A percentile compares a stretch with the other conserved stretches of the same genome.
Conservation (phyloP, 352 stramenopile genomes). For the Globisporangium irregulare region DNA sequence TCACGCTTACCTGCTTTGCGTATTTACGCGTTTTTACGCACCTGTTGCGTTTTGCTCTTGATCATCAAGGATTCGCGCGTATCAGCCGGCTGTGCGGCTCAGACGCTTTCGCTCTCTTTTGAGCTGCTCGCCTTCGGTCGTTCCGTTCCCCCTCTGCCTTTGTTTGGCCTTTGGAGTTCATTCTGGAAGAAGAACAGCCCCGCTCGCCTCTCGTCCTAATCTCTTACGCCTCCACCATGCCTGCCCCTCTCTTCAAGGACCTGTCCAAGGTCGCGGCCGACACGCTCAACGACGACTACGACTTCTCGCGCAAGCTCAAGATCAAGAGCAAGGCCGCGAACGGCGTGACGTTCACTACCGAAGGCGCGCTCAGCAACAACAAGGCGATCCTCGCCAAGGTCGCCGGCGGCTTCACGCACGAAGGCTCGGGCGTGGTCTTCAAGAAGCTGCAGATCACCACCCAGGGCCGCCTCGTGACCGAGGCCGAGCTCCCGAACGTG, state of each 20-base stretch:
- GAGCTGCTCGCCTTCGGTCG: slow-evolving; percentile 1
- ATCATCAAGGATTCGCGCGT: background rate
- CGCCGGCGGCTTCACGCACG: slow-evolving; percentile 71
- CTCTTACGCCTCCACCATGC: slow-evolving; percentile 33
- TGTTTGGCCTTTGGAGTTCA: background rate
- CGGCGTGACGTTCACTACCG: slow-evolving; percentile 73
- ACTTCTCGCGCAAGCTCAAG: slow-evolving; percentile 81
- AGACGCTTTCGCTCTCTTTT: background rate
- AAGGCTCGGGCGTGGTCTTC: slow-evolving; percentile 61
- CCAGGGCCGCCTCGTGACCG: slow-evolving; percentile 69
- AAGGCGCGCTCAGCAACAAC: slow-evolving; percentile 70
- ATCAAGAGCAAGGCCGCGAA: slow-evolving; percentile 79
- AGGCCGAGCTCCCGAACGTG: slow-evolving; percentile 77
- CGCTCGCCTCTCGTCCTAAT: slow-evolving; percentile 5
- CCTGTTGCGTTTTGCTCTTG: background rate
- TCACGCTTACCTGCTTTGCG: background rate
- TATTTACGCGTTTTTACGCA: slow-evolving; percentile 19
- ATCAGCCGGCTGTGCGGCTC: background rate
- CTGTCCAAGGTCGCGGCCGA: slow-evolving; percentile 76
- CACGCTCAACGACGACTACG: slow-evolving; percentile 72
- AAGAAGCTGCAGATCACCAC: slow-evolving; percentile 88
- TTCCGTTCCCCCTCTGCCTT: background rate
- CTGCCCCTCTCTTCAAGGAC: slow-evolving; percentile 79
- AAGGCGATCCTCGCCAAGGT: slow-evolving; percentile 86
- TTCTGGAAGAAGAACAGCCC: slow-evolving; percentile 9